A percentile compares a stretch with the other conserved stretches of the same genome.
phyloP scores from a whole-genome alignment of 192 early-diverging fungal genomes.

The Rhizophagus clarus region DNA sequence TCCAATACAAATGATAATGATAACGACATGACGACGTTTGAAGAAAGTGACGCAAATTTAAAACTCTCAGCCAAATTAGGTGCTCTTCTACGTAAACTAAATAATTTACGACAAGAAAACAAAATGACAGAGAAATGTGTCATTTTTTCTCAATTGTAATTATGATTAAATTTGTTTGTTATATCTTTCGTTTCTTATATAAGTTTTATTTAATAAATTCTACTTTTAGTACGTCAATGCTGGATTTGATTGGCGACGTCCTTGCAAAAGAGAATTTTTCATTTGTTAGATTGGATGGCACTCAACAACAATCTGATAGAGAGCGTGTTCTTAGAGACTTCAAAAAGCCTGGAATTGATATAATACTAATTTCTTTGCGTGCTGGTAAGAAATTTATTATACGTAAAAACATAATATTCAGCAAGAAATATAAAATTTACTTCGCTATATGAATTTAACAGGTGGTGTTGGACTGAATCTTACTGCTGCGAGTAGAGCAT shows the following conservation, averaged over 20 bases:
- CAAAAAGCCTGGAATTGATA: conserved; percentile 53
- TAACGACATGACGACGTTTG: background rate
- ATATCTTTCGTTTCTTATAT: background rate
- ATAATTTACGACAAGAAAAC: conserved; percentile 20
- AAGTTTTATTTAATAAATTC: background rate
- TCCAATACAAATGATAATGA: background rate
- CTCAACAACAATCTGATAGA: conserved; percentile 59
- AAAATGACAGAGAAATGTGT: conserved; percentile 68
- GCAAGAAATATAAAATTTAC: background rate
- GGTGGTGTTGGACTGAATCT: conserved; percentile 75
- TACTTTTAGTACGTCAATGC: conserved; percentile 61
- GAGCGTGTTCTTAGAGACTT: conserved; percentile 66
- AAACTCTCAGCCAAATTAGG: conserved; percentile 52
- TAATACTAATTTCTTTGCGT: conserved; percentile 66
- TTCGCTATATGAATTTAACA: background rate
- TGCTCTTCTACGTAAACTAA: conserved; percentile 49
- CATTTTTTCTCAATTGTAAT: conserved; percentile 88
- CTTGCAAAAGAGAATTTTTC: conserved; percentile 56
- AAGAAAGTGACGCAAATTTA: conserved; percentile 1
- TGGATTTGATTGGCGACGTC: conserved; percentile 69
- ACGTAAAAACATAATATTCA: background rate
- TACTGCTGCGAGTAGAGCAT: conserved; percentile 71
- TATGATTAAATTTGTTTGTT: background rate
- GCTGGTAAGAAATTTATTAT: conserved; percentile 30
- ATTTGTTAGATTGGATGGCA: conserved; percentile 83